phyloP scores from a whole-genome alignment of 2,329 filamentous ascomycete species.

The Coleophoma eucalyptorum region DNA sequence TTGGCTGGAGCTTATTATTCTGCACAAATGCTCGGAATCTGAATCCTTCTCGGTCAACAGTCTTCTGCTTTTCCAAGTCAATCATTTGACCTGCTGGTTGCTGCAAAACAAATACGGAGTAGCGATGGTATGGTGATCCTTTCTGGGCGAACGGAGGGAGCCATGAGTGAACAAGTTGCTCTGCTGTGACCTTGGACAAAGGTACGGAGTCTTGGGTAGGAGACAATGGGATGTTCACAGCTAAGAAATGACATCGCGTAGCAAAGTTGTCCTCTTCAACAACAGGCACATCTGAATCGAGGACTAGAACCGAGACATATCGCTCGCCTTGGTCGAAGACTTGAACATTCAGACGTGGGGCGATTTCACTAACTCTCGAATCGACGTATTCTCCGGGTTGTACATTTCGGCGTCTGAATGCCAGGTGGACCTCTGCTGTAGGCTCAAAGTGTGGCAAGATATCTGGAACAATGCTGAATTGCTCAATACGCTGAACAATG shows the following conservation, averaged over 20 bases:
- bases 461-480: conserved; percentile 87
- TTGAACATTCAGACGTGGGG: conserved; percentile 77
- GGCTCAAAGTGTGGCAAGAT: conserved; percentile 78
- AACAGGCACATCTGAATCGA: conserved; percentile 89
- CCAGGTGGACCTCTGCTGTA: conserved; percentile 74
- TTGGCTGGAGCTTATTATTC: conserved; percentile 64
- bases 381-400: conserved; percentile 76
- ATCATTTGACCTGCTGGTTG: conserved; percentile 61
- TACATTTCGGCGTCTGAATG: conserved; percentile 68
- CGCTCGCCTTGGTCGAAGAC: conserved; percentile 79
- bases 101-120: conserved; percentile 79
- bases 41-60: conserved; percentile 63
- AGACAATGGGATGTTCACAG: conserved; percentile 65
- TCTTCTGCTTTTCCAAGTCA: conserved; percentile 53
- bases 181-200: conserved; percentile 58
- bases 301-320: conserved; percentile 77
- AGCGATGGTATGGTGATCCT: conserved; percentile 85
- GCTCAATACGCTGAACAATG: conserved; percentile 78
- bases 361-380: conserved; percentile 66
- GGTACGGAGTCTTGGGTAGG: conserved; percentile 58
- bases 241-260: conserved; percentile 84
- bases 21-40: conserved; percentile 71
- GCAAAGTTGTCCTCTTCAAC: conserved; percentile 70
- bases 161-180: conserved; percentile 74
- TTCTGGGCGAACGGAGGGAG: conserved; percentile 83